phyloP scores from a whole-genome alignment of 441 rosid species.

The Cnidoscolus chayamansa region DNA sequence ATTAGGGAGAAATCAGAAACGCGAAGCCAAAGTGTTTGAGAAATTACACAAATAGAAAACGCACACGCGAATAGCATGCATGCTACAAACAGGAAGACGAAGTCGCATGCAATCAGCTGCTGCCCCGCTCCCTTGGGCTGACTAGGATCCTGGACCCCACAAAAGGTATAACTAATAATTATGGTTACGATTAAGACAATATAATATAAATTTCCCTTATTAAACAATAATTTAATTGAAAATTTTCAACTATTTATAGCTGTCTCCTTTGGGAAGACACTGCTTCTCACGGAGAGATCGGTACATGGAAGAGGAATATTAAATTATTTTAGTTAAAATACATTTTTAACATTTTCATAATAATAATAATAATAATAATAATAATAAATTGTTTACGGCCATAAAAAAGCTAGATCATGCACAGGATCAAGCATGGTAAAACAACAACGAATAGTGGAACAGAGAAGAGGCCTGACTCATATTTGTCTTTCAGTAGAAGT shows the following conservation, averaged over 20 bases:
- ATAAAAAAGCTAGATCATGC: not conserved
- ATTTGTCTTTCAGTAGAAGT: not conserved
- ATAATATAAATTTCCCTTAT: too few species aligned
- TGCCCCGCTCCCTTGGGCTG: not conserved
- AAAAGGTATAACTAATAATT: not conserved
- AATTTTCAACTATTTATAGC: too few species aligned
- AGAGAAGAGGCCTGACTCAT: not conserved
- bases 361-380: too few species aligned
- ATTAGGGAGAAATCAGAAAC: not conserved
- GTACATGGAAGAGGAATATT: too few species aligned
- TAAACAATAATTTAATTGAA: too few species aligned
- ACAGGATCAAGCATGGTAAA: not conserved
- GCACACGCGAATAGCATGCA: slow-evolving; percentile 10
- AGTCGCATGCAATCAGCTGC: not conserved
- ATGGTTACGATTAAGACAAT: too few species aligned
- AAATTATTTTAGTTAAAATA: too few species aligned
- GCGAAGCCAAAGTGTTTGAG: slow-evolving; percentile 5
- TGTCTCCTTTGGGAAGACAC: too few species aligned
- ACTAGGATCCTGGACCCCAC: not conserved
- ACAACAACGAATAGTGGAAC: not conserved
- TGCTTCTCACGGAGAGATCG: too few species aligned
- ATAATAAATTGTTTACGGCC: too few species aligned
- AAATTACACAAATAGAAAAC: not conserved
- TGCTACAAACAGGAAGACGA: slow-evolving; percentile 6
- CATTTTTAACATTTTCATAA: too few species aligned